Conservation (phyloP, 2,329 filamentous ascomycete species). For the Anthostomella pinea region DNA sequence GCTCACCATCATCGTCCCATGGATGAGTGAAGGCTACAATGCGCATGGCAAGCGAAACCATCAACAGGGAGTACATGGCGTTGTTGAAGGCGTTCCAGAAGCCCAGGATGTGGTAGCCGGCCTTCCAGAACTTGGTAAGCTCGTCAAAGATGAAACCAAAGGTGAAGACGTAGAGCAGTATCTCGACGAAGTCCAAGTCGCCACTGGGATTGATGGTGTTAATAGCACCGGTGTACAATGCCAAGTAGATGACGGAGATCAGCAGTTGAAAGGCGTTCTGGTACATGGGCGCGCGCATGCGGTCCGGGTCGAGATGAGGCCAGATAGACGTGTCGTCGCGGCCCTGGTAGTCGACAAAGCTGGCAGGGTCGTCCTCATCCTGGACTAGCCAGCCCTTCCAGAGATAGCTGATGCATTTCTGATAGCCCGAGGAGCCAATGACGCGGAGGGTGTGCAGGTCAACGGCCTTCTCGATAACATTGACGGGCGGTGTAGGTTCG, state of each 20-base stretch:
- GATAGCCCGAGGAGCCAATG: slow-evolving; percentile 90
- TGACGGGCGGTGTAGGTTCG: slow-evolving; percentile 70
- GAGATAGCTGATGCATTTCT: slow-evolving; percentile 88
- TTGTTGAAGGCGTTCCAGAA: slow-evolving; percentile 98
- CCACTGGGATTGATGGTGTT: slow-evolving; percentile 88
- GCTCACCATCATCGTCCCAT: slow-evolving; percentile 43
- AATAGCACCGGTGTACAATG: slow-evolving; percentile 83
- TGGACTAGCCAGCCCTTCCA: slow-evolving; percentile 98
- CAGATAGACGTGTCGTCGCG: slow-evolving; percentile 77
- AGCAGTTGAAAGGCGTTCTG: slow-evolving; percentile 88
- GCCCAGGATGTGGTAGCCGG: slow-evolving; percentile 83
- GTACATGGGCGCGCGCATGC: slow-evolving; percentile 88
- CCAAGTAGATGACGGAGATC: slow-evolving; percentile 79
- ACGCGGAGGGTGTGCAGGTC: slow-evolving; percentile 86
- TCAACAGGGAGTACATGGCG: slow-evolving; percentile 74
- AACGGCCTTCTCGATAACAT: slow-evolving; percentile 90
- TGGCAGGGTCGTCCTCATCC: slow-evolving; percentile 84
- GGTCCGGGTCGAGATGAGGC: slow-evolving; percentile 85
- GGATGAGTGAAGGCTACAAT: slow-evolving; percentile 72
- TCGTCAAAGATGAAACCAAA: slow-evolving; percentile 89
- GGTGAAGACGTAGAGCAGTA: slow-evolving; percentile 86
- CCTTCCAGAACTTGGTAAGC: slow-evolving; percentile 85
- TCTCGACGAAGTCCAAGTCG: slow-evolving; percentile 80
- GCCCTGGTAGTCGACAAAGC: slow-evolving; percentile 82
- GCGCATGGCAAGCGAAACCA: slow-evolving; percentile 74